Conservation (phyloP, 2,329 filamentous ascomycete genomes). For the Alternaria atra region DNA sequence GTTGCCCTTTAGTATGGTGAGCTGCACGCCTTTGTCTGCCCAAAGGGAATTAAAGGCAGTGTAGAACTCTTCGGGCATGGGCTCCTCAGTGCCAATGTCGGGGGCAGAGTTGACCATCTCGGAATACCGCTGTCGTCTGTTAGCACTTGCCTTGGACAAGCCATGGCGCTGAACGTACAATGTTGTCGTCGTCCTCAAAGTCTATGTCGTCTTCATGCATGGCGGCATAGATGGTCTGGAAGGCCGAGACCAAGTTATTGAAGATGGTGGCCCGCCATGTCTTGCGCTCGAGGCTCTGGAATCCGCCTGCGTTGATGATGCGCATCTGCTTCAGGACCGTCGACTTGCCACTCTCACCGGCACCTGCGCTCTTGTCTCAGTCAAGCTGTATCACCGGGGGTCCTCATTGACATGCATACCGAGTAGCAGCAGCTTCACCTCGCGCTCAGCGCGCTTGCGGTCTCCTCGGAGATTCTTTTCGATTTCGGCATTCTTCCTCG, state of each 20-base stretch:
- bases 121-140: conserved; percentile 72
- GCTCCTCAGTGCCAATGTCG: conserved; percentile 83
- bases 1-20: conserved; percentile 91
- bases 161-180: conserved; percentile 63
- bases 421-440: conserved; percentile 92
- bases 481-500: conserved; percentile 71
- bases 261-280: conserved; percentile 97
- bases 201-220: conserved; percentile 86
- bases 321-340: conserved; percentile 99
- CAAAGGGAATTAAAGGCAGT: conserved; percentile 85
- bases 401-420: conserved; percentile 66
- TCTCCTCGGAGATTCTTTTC: conserved; percentile 86
- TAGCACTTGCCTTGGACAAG: conserved; percentile 3
- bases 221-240: conserved; percentile 87
- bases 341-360: conserved; percentile 94
- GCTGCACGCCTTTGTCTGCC: conserved; percentile 82
- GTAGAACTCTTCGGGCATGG: conserved; percentile 79
- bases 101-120: conserved; percentile 79
- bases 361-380: conserved; percentile 67
- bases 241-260: conserved; percentile 91
- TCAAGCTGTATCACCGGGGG: conserved; percentile 26
- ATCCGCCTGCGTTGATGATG: conserved; percentile 93
- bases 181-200: conserved; percentile 80
- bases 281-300: conserved; percentile 86
- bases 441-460: conserved; percentile 84